Evolutionary conservation across 495 filamentous ascomycete genomes (phyloP).

Genomic region (Penicillium egyptiacum): DNA sequence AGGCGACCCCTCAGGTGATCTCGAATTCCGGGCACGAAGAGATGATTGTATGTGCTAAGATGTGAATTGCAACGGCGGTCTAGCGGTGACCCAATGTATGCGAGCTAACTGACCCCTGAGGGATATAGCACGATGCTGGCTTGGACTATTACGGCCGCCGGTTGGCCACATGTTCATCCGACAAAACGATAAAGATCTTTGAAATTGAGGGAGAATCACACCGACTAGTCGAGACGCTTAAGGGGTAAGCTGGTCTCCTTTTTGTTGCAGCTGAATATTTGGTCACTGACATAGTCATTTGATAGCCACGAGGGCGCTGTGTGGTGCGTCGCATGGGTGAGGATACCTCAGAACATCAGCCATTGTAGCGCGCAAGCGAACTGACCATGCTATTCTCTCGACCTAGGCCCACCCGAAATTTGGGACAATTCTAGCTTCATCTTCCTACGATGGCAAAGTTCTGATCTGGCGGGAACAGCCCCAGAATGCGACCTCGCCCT

Average conservation of each 20-base stretch:
- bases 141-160: conserved; percentile 98
- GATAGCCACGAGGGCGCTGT: conserved; percentile 89
- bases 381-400: conserved; percentile 20
- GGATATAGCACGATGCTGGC: conserved; percentile 84
- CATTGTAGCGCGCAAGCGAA: conserved; percentile 12
- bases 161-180: conserved; percentile 95
- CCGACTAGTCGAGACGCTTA: conserved; percentile 85
- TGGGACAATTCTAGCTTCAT: conserved; percentile 93
- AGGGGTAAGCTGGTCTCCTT: conserved; percentile 62
- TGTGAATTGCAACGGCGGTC: conserved; percentile 5
- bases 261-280: background rate
- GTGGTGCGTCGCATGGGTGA: conserved; percentile 91
- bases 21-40: conserved; percentile 95
- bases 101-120: conserved; percentile 12
- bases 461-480: conserved; percentile 94
- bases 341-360: conserved; percentile 20
- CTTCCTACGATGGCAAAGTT: conserved; percentile 95
- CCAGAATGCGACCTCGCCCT: conserved; percentile 44
- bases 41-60: conserved; percentile 84
- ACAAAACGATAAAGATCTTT: conserved; percentile 99
- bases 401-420: conserved; percentile 89
- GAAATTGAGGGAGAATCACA: conserved; percentile 95
- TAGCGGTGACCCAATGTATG: background rate
- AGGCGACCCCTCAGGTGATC: conserved; percentile 76
- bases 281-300: conserved; percentile 5